Evolutionary conservation across 768 basidiomycete species (phyloP), one percentile per base, ranked within the genome.

Genomic region (Lentinula boryana): DNA sequence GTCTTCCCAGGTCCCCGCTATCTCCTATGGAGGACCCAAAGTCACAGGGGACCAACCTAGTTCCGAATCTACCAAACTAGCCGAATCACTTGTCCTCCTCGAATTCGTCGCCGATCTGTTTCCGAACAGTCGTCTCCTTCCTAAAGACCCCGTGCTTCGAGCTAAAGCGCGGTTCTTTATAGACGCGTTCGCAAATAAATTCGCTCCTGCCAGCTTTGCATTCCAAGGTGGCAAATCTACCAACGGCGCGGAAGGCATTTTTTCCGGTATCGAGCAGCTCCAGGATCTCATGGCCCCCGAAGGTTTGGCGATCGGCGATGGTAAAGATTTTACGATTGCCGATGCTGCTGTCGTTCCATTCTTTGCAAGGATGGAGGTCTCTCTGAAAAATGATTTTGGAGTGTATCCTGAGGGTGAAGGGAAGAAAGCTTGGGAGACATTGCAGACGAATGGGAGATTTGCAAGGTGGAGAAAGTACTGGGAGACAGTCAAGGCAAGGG

Each of bases 41-140:
- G 80, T 81, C 18, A 65, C 81, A 23, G 78, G 84, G 0, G 80
- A 83, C 61, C 66, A 75, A 3, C 87, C 88, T 0, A 85, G 86
- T 2, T 78, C 81, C 0, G 83, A 84, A 38, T 85, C 85, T 8
- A 65, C 71, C 53, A 88, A 88, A 68, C 66, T 89, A 65, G 76
- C 84, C 7, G 87, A 89, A 67, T 88, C 86, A 4, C 80, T 83
- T 50, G 74, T 87, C 40, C 81, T 88, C 60, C 73, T 88, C 57
- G 86, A 89, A 68, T 84, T 89, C 71, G 68, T 88, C 60, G 84
- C 84, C 9, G 87, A 88, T 68, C 71, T 87, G 58, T 81, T 75
- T 68, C 79, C 80, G 1, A 67, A 75, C 40, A 57, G 65, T 36
- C 5, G 18, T 32, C 72, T 87, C 41, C 75, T 85, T 8, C 87